Percentiles rank a stretch among this genome's conserved stretches.
Conservation (phyloP, 257 asterid species). For the Solanum boliviense region DNA sequence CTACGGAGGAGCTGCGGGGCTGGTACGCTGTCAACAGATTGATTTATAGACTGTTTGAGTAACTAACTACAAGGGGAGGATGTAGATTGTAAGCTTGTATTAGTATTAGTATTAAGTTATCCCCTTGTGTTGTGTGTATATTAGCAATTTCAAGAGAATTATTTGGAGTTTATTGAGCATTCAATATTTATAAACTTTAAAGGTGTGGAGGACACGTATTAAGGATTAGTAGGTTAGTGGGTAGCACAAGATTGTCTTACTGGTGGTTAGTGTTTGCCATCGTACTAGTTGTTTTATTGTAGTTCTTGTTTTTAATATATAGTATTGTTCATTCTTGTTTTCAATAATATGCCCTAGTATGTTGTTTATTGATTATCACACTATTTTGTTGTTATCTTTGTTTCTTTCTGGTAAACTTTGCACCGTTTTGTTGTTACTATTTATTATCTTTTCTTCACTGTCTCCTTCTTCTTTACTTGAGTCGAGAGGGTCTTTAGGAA, state of each 20-base stretch:
- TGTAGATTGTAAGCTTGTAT: not conserved
- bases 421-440: not conserved
- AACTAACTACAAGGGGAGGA: not conserved
- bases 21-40: conserved; percentile 64
- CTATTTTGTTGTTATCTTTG: not conserved
- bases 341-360: not conserved
- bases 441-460: not conserved
- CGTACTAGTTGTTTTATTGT: not conserved
- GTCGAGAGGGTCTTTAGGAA: not conserved
- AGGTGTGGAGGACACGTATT: not conserved
- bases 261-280: not conserved
- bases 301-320: not conserved
- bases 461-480: not conserved
- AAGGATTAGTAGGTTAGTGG: not conserved
- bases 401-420: not conserved
- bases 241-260: not conserved
- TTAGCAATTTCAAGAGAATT: not conserved
- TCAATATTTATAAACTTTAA: not conserved
- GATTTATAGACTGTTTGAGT: not conserved
- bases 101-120: not conserved
- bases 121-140: not conserved
- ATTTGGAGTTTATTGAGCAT: not conserved
- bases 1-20: conserved; percentile 88
- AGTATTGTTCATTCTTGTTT: not conserved
- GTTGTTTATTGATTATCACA: not conserved